Evolutionary conservation across 768 basidiomycete genomes (phyloP).

Genomic region (Phallus indusiatus): DNA sequence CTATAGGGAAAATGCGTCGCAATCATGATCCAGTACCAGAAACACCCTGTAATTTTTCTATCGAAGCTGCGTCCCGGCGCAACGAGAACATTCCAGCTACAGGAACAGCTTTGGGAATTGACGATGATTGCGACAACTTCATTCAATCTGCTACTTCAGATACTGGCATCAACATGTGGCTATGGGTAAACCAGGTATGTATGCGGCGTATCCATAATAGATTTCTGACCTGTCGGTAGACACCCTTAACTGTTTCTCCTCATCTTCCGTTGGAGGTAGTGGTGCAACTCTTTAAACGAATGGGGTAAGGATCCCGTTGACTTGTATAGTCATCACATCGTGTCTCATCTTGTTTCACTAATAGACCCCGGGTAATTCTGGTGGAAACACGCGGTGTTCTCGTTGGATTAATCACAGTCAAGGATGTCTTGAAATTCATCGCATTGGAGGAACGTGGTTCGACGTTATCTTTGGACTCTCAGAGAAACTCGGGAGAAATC

Average conservation of each 20-base stretch:
- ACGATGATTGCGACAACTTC: conserved; percentile 57
- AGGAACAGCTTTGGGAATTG: conserved; percentile 45
- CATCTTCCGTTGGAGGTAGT: conserved; percentile 92
- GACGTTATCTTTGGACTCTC: conserved; percentile 17
- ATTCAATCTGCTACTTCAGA: conserved; percentile 50
- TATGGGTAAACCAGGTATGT: conserved; percentile 91
- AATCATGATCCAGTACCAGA: conserved; percentile 50
- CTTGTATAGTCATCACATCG: conserved; percentile 2
- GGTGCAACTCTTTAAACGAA: conserved; percentile 93
- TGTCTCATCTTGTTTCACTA: conserved; percentile 3
- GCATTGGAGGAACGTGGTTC: conserved; percentile 36
- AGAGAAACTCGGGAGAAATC: conserved; percentile 12
- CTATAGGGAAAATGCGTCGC: conserved; percentile 61
- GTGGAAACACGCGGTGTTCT: conserved; percentile 81
- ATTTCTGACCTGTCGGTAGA: conserved; percentile 37
- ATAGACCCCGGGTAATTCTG: conserved; percentile 89
- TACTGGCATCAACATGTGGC: conserved; percentile 60
- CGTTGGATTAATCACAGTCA: conserved; percentile 85
- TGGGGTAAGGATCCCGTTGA: conserved; percentile 63
- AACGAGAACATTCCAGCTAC: conserved; percentile 36
- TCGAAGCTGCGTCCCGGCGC: conserved; percentile 43
- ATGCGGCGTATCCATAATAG: not conserved
- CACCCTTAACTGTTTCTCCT: conserved; percentile 86
- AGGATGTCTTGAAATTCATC: conserved; percentile 89
- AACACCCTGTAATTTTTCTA: conserved; percentile 64